Evolutionary conservation across 371 early-diverging fungal genomes (phyloP).

Genomic region (Syncephalastrum racemosum): DNA sequence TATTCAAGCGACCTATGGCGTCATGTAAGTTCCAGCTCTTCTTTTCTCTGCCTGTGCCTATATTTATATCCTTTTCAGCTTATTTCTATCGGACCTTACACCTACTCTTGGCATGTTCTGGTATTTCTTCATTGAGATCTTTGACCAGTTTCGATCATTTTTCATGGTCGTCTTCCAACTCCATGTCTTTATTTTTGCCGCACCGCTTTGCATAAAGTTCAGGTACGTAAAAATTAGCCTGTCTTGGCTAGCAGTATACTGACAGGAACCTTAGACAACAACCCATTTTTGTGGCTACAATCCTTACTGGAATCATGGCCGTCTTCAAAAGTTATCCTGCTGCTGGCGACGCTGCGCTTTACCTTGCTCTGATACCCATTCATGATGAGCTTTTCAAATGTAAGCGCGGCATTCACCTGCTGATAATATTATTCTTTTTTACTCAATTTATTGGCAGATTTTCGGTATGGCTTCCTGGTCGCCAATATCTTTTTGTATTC

Average conservation of each 20-base stretch:
- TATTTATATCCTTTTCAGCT: constrained; percentile 12
- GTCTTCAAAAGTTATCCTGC: constrained; percentile 93
- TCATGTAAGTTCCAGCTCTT: constrained; percentile 55
- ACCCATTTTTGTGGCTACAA: constrained; percentile 72
- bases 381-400: constrained; percentile 87
- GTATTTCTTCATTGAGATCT: constrained; percentile 98
- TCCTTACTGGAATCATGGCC: constrained; percentile 73
- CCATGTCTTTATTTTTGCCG: constrained; percentile 77
- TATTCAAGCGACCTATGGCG: constrained; percentile 70
- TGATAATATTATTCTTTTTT: too few species aligned
- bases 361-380: constrained; percentile 76
- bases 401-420: too few species aligned
- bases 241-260: not conserved
- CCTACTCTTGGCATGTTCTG: constrained; percentile 97
- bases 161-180: constrained; percentile 92
- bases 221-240: constrained; percentile 42
- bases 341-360: constrained; percentile 81
- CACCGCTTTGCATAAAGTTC: constrained; percentile 77
- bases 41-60: not conserved
- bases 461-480: constrained; percentile 68
- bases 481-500: constrained; percentile 71
- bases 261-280: constrained; percentile 48
- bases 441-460: constrained; percentile 38
- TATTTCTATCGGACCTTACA: constrained; percentile 77
- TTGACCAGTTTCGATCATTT: constrained; percentile 94